Evolutionary conservation across 106 monocot species (phyloP), one percentile per base, ranked within the genome.

Genomic region (Apostasia ramifera): DNA sequence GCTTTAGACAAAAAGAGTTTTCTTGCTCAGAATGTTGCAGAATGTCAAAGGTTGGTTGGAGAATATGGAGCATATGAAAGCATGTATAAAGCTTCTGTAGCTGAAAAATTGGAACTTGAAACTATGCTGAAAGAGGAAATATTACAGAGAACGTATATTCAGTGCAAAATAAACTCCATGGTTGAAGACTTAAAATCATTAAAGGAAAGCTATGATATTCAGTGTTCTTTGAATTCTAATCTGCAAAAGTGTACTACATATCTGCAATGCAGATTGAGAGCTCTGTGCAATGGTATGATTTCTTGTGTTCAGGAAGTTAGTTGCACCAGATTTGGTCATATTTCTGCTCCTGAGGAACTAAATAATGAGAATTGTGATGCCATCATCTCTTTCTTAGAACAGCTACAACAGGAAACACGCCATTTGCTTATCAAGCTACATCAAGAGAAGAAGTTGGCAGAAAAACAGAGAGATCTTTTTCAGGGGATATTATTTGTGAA

Each of bases 51-150:
- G 15, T 70, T 80, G 62, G 48, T 84, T 7, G 13, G 45, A 44
- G 79, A 84, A 44, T 80, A 8, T 40, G 66, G 47, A 64, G 64
- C 59, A 63, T 68, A 61, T 56, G 81, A 93, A 77, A 71, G 48
- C 61, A 80, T 76, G 40, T 85, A 76, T 59, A 81, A 70, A 43
- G 46, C 57, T 56, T 93, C 78, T 41, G 41, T 37, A 74, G 85
- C 72, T 66, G 90, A 98, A 75, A 87, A 70, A 53, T 67, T 71
- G 44, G 64, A 73, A 52, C 58, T 87, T 42, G 73, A 98, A 70
- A 42, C 76, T 43, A 69, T 86, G 59, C 61, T 95, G 57, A 69
- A 81, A 47, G 60, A 81, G 55, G 91, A 91, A 91, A 84, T 58
- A 39, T 57, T 74, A 8, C 72, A 84, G 66, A 88, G 69, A 54